These are phyloP conservation scores for Pseudocohnilembus persalinus DNA, from an alignment of 169 alveolate genomes.

Conservation along the genomic window DNA sequence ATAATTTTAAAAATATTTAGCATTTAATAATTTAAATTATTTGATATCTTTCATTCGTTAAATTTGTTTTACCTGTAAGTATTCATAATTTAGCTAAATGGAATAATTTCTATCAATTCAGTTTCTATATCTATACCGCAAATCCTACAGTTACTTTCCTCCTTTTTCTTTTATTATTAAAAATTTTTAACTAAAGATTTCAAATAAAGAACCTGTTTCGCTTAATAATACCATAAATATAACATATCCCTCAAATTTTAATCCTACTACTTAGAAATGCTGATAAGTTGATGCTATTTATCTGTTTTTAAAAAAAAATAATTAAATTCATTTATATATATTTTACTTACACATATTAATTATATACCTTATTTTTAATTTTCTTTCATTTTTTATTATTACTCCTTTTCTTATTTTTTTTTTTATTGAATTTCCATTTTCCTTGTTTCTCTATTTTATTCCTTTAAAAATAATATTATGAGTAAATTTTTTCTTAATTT, in stretches of 20 bases:
- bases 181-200: conserved; percentile 30
- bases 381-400: conserved; percentile 15
- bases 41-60: no score
- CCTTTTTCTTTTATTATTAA: conserved; percentile 4
- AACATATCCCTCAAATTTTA: conserved; percentile 28
- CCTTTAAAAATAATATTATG: not conserved
- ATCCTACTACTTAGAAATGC: conserved; percentile 20
- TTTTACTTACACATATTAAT: not conserved
- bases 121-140: conserved; percentile 48
- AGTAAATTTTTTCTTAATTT: conserved; percentile 11
- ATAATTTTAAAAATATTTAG: not conserved
- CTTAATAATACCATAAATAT: conserved; percentile 42
- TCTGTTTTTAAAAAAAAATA: conserved; percentile 1
- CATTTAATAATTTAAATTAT: no score
- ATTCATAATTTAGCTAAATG: conserved; percentile 23
- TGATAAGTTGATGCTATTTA: conserved; percentile 14
- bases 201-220: conserved; percentile 27
- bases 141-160: conserved; percentile 31
- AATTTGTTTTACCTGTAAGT: not conserved
- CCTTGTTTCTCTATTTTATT: conserved; percentile 19
- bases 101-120: conserved; percentile 31
- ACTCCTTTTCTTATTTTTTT: conserved; percentile 22
- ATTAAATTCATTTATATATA: no score
- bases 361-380: not conserved
- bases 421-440: conserved; percentile 1